These are phyloP conservation scores for Elsinoe arachidis DNA, from an alignment of 2,329 filamentous ascomycete genomes.

Conservation along the genomic window DNA sequence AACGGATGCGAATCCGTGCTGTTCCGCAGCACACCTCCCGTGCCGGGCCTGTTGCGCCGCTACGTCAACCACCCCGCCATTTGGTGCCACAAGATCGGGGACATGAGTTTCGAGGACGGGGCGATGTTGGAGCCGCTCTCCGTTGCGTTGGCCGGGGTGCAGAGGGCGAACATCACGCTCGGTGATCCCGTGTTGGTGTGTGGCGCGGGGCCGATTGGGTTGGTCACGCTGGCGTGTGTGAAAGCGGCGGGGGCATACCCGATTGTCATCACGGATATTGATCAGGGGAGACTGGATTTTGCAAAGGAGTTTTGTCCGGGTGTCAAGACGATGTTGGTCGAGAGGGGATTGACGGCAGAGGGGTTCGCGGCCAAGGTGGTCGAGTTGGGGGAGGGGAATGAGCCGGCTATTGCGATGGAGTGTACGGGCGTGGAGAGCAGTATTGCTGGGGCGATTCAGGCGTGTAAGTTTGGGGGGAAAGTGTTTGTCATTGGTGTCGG, in stretches of 20 bases:
- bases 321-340: conserved; percentile 72
- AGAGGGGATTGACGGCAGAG: conserved; percentile 54
- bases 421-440: conserved; percentile 92
- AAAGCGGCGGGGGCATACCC: conserved; percentile 82
- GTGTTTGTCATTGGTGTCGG: conserved; percentile 96
- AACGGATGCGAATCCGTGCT: conserved; percentile 82
- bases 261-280: conserved; percentile 89
- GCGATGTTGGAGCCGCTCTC: conserved; percentile 83
- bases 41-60: conserved; percentile 75
- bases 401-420: conserved; percentile 76
- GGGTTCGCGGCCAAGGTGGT: conserved; percentile 63
- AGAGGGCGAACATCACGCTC: conserved; percentile 69
- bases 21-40: conserved; percentile 86
- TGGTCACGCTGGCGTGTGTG: conserved; percentile 78
- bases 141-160: conserved; percentile 80
- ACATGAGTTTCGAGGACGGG: conserved; percentile 87
- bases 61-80: conserved; percentile 91
- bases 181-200: conserved; percentile 85
- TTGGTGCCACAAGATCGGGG: conserved; percentile 69
- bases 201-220: conserved; percentile 86
- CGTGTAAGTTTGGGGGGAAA: conserved; percentile 88
- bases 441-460: conserved; percentile 77
- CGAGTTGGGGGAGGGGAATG: conserved; percentile 62
- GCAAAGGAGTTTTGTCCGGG: conserved; percentile 74
- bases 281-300: conserved; percentile 74